These are phyloP conservation scores for Verticillium zaregamsianum DNA, from an alignment of 2,329 filamentous ascomycete genomes.

Conservation along the genomic window DNA sequence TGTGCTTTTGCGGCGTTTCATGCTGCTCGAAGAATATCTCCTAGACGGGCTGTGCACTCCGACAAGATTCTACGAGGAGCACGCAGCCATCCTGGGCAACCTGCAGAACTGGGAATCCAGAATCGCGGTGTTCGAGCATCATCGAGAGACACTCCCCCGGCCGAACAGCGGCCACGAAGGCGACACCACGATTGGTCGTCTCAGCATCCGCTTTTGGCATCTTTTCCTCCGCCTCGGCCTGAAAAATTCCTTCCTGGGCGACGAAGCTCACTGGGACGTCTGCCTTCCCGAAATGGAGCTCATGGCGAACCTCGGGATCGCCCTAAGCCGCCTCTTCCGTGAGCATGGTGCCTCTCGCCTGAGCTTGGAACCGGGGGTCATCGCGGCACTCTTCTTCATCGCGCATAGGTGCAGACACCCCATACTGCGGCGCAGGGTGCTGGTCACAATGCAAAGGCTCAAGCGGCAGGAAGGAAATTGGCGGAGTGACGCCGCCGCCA, in stretches of 20 bases:
- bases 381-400: slow-evolving; percentile 15
- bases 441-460: slow-evolving; percentile 13
- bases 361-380: slow-evolving; percentile 18
- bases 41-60: neutral
- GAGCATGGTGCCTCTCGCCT: slow-evolving; percentile 10
- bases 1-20: neutral
- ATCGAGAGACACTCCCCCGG: neutral
- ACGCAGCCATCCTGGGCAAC: neutral
- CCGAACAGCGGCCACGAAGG: neutral
- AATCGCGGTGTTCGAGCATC: neutral
- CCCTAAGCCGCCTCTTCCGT: neutral
- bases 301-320: neutral
- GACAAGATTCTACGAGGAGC: neutral
- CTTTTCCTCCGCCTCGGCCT: neutral
- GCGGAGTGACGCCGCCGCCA: slow-evolving; percentile 17
- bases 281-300: neutral
- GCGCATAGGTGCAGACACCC: slow-evolving; percentile 20
- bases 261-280: neutral
- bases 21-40: neutral
- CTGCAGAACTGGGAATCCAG: neutral
- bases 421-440: slow-evolving; percentile 14
- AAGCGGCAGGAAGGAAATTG: slow-evolving; percentile 22
- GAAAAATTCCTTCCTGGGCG: neutral
- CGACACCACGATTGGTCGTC: neutral
- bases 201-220: neutral